Evolutionary conservation across 208 protist genomes (phyloP), one percentile per base, ranked within the genome.

Genomic region (Trypanosoma platydactyli): DNA sequence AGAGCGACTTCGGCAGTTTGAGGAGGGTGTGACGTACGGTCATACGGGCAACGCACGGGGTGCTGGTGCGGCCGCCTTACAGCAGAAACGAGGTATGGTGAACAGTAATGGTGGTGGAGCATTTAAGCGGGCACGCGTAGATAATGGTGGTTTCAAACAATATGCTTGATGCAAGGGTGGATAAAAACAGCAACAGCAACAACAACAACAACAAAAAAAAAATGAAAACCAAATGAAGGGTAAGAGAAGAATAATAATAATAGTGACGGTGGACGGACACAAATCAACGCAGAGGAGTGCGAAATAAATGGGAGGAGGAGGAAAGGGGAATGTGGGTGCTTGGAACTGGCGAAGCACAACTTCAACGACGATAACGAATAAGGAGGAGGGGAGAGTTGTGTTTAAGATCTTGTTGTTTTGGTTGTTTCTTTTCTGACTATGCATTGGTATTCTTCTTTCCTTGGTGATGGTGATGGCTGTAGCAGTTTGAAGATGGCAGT

Each of bases 1-100:
- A 75, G 80, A 80, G 66, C 88, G 91, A 55, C 83, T 96, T 11
- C 92, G 91, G 78, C 80, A 81, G 59, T 96, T 96, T 55, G 91
- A 96, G 82, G 88, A 96, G 74, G 88, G 86, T 53, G 83, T 94
- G 65, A 83, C 88, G 1, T 94, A 94, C 59, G 91, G 88, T 45
- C 89, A 87, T 62, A 92, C 83, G 51, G 91, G 91, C 53, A 96
- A 96, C 61, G 91, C 88, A 12, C 85, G 91, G 38, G 90, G 90
- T 45, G 78, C 61, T 22, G 88, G 87, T 64, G 9, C 33, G 33
- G 74, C 81, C 1, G 71, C 68, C 25, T 56, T 93, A 45, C 63
- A 76, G 49, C 84, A 92, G 79, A 83, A 89, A 68, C 83, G 86
- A 66, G 70, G 6, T 53, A 42, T 53, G 73, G 63, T 35, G 40